A percentile compares a stretch with the other conserved stretches of the same genome.
Evolutionary conservation across 805 yeast genomes (phyloP).

Genomic region (Candida verbasci): DNA sequence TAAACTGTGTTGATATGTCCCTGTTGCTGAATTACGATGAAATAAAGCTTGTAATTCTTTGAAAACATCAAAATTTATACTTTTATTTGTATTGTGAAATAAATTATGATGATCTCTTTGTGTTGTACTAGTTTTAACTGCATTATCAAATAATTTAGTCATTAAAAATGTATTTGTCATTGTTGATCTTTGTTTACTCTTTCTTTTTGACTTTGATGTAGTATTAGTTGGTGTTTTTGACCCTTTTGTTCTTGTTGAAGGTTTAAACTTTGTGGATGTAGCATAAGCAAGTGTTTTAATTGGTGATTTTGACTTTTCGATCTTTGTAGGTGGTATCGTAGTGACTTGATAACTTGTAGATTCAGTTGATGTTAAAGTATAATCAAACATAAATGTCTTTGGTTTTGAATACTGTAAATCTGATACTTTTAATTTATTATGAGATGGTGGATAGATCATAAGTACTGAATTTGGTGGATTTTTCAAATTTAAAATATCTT

Average conservation of each 20-base stretch:
- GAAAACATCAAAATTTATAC: constrained; percentile 7
- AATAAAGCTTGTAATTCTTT: neutral
- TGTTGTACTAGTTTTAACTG: neutral
- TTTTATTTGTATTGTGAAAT: neutral
- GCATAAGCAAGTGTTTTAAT: no score
- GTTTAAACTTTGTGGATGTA: no score
- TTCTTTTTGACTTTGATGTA: no score
- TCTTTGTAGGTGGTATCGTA: no score
- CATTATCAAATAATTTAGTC: no score
- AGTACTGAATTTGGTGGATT: constrained; percentile 16
- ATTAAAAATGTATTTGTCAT: no score
- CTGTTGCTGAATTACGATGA: neutral
- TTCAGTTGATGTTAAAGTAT: no score
- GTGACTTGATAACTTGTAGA: no score
- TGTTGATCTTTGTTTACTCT: no score
- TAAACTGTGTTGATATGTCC: neutral
- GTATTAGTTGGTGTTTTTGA: no score
- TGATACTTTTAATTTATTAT: constrained; percentile 1
- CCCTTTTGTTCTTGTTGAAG: no score
- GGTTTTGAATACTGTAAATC: constrained; percentile 15
- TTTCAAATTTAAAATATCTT: constrained; percentile 16
- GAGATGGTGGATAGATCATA: constrained; percentile 20
- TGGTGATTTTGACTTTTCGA: no score
- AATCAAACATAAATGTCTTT: constrained; percentile 8
- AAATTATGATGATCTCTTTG: neutral